These are phyloP conservation scores for Aspergillus awamori DNA, from an alignment of 2,329 filamentous ascomycete species.

Conservation along the genomic window DNA sequence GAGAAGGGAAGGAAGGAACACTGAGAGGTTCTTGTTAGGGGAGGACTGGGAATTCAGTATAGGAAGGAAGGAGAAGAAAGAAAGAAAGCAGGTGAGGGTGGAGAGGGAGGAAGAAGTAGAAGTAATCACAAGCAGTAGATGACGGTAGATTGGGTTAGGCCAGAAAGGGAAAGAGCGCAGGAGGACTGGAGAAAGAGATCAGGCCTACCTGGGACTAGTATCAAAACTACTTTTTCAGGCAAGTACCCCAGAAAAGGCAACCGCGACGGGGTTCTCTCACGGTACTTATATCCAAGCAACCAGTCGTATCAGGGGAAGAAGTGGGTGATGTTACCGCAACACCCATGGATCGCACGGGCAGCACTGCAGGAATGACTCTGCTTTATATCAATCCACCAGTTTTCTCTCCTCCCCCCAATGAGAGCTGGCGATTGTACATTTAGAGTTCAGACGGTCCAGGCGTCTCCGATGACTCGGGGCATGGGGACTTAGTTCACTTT, in stretches of 20 bases:
- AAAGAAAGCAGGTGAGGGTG: not conserved
- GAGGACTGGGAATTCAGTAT: not conserved
- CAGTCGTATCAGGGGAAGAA: not conserved
- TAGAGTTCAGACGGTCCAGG: conserved; percentile 5
- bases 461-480: not conserved
- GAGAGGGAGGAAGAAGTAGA: not conserved
- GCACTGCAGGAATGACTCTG: conserved; percentile 4
- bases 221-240: not conserved
- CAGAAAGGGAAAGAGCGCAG: conserved; percentile 17
- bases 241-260: conserved; percentile 17
- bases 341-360: conserved; percentile 4
- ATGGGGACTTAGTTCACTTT: conserved; percentile 1
- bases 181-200: not conserved
- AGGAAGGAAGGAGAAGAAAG: conserved; percentile 7
- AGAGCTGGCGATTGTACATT: not conserved
- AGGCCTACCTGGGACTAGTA: not conserved
- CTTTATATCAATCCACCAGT: conserved; percentile 3
- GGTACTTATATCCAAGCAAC: not conserved
- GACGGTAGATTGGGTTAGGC: conserved; percentile 2
- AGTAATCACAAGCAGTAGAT: conserved; percentile 9
- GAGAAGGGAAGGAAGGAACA: conserved; percentile 1
- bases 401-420: not conserved
- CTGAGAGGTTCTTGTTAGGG: not conserved
- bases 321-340: conserved; percentile 8
- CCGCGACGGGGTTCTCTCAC: conserved; percentile 9